These are phyloP conservation scores for Sugiyamaella americana DNA, from an alignment of 805 yeast genomes.

Conservation along the genomic window DNA sequence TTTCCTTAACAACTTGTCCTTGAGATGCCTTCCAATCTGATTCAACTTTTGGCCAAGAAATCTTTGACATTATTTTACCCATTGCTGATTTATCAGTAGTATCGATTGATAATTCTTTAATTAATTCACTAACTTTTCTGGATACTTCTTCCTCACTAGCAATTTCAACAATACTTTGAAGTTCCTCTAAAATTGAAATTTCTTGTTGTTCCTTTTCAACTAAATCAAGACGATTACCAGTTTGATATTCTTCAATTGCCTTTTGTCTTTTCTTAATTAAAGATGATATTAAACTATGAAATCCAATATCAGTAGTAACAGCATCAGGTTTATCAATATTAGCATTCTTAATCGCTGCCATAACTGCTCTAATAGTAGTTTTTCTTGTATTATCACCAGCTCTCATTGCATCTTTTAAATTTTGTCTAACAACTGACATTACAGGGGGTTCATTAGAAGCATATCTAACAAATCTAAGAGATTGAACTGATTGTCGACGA, in stretches of 20 bases:
- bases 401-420: conserved; percentile 44
- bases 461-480: background rate
- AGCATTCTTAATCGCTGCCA: conserved; percentile 32
- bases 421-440: conserved; percentile 36
- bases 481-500: background rate
- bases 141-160: conserved; percentile 43
- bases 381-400: conserved; percentile 36
- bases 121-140: conserved; percentile 26
- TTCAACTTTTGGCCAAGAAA: conserved; percentile 27
- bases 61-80: conserved; percentile 22
- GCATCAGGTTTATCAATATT: conserved; percentile 30
- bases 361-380: conserved; percentile 29
- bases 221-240: conserved; percentile 45
- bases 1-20: conserved; percentile 25
- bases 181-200: conserved; percentile 37
- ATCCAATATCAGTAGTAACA: conserved; percentile 23
- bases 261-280: conserved; percentile 38
- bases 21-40: conserved; percentile 29
- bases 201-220: conserved; percentile 49
- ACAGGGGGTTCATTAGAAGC: conserved; percentile 30
- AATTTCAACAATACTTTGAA: conserved; percentile 40
- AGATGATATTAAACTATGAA: conserved; percentile 41
- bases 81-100: conserved; percentile 16
- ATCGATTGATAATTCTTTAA: conserved; percentile 14
- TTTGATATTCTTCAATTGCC: conserved; percentile 42